Evolutionary conservation across 192 early-diverging fungal species (phyloP).

Genomic region (Umbelopsis isabellina): DNA sequence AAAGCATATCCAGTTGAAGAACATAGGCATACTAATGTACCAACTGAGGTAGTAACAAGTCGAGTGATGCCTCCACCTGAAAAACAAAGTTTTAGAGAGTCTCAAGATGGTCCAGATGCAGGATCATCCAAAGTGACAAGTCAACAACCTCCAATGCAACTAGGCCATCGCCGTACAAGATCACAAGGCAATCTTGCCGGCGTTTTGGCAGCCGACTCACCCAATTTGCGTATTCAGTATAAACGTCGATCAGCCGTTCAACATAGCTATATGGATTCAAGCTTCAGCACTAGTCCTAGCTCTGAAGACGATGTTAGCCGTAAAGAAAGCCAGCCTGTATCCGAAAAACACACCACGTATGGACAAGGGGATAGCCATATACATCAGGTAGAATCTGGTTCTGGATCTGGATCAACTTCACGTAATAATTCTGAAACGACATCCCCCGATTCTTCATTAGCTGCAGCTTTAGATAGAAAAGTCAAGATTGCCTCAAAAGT

Average conservation of each 20-base stretch:
- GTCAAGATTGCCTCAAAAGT: conserved; percentile 35
- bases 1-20: conserved; percentile 22
- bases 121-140: neutral
- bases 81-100: neutral
- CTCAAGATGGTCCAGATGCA: neutral
- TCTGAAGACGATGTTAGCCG: neutral
- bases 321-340: neutral
- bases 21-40: conserved; percentile 2
- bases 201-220: conserved; percentile 19
- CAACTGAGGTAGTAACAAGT: neutral
- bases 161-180: conserved; percentile 22
- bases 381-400: neutral
- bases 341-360: conserved; percentile 10
- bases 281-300: conserved; percentile 3
- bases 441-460: conserved; percentile 1
- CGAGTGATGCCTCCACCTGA: neutral
- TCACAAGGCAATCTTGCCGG: conserved; percentile 30
- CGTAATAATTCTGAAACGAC: neutral
- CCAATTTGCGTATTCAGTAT: neutral
- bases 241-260: neutral
- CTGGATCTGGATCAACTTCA: conserved; percentile 6
- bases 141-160: neutral
- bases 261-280: neutral
- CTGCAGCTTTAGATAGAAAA: conserved; percentile 23
- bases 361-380: conserved; percentile 3